Conservation (phyloP, 106 monocot genomes). For the Phalaenopsis aphrodite region DNA sequence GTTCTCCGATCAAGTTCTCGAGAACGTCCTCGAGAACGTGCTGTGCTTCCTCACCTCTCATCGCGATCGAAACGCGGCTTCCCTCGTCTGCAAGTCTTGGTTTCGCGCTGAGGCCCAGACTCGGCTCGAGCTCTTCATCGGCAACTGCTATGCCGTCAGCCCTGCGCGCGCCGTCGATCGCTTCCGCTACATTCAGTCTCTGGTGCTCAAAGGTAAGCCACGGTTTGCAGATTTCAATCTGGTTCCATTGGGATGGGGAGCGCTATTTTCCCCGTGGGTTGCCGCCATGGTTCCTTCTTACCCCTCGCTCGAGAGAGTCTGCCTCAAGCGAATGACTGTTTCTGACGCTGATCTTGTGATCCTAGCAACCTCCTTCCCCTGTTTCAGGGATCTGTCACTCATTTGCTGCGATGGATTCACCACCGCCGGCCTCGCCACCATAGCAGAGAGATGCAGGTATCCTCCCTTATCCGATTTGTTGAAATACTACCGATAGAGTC, state of each 20-base stretch:
- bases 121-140: constrained; percentile 69
- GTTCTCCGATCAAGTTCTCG: constrained; percentile 18
- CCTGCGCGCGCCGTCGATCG: constrained; percentile 40
- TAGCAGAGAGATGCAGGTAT: constrained; percentile 73
- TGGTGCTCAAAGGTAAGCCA: constrained; percentile 28
- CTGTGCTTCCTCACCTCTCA: constrained; percentile 18
- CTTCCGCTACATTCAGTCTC: constrained; percentile 29
- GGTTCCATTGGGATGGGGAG: constrained; percentile 71
- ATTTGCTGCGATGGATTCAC: constrained; percentile 67
- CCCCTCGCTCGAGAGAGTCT: constrained; percentile 51
- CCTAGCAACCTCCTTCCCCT: constrained; percentile 32
- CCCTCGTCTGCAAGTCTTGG: constrained; percentile 71
- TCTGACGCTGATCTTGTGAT: constrained; percentile 34
- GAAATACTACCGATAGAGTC: neutral
- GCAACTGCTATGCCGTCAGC: constrained; percentile 83
- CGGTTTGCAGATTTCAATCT: constrained; percentile 79
- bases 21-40: constrained; percentile 24
- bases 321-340: constrained; percentile 71
- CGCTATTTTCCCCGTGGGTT: constrained; percentile 40
- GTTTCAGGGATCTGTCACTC: constrained; percentile 47
- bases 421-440: constrained; percentile 51
- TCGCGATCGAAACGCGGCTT: constrained; percentile 62
- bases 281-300: constrained; percentile 30
- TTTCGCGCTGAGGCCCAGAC: constrained; percentile 64
- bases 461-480: neutral